Evolutionary conservation across 2,329 filamentous ascomycete genomes (phyloP), one percentile per base, ranked within the genome.

Genomic region (Cladosporium sp.): DNA sequence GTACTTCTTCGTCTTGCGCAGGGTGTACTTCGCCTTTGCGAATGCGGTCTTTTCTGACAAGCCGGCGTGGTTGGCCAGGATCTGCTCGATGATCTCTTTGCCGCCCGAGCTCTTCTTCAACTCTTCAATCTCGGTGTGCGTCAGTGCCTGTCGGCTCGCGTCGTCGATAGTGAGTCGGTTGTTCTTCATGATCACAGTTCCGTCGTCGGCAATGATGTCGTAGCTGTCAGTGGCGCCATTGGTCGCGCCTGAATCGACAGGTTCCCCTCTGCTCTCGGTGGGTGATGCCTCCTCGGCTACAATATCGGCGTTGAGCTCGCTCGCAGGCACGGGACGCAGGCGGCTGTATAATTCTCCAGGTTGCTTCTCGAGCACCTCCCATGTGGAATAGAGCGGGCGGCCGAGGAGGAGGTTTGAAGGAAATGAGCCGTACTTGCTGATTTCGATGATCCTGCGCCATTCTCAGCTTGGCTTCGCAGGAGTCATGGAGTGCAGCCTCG

Each of bases 31-130:
- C 51, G 94, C 93, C 65, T 97, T 82, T 2, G 93, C 96, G 74
- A 96, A 99, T 0, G 88, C 85, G 0, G 95, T 98, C 83, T 99
- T 99, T 80, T 98, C 91, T 70, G 96, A 93, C 51, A 99, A 85
- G 1, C 90, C 91, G 21, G 91, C 89, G 78, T 99, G 95, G 51
- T 93, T 95, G 32, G 93, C 85, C 78, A 99, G 86, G 28, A 99
- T 88, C 79, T 93, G 96, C n/a, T 91, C 89, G 69, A 99, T 95
- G 57, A 99, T 86, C 60, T 96, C 93, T 76, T 91, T 91, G 14
- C 93, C 94, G 13, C 89, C 91, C 65, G 92, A 84, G n/a, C 68
- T 72, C 72, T 84, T 85, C 76, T 92, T 92, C 69, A 91, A 78
- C 69, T 85, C 85, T 74, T 91, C 89, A 61, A 92, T 92, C 74